Percentiles rank a stretch among this genome's conserved stretches.
phyloP scores from a whole-genome alignment of 176 grass and related monocot species.

The Bonia amplexicaulis region DNA sequence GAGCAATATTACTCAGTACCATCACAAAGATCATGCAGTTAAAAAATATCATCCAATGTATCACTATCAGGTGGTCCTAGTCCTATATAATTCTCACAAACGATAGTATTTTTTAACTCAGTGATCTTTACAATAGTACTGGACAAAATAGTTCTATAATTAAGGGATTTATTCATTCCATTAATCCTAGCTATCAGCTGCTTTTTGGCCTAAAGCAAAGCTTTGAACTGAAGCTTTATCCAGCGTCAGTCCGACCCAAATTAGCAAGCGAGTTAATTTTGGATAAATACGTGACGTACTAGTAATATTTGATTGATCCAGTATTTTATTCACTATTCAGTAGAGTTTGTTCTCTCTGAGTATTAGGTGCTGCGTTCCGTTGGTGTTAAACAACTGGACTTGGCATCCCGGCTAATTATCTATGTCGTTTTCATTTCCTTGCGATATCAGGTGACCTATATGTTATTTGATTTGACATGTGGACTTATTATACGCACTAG shows the following conservation, averaged over 20 bases:
- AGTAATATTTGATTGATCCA: not conserved
- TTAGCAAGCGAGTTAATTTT: not conserved
- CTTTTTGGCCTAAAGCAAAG: not conserved
- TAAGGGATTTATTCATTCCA: not conserved
- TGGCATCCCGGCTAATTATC: not conserved
- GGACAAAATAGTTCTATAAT: no score
- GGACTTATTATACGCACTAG: not conserved
- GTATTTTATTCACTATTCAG: not conserved
- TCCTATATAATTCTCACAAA: no score
- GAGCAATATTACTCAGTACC: no score
- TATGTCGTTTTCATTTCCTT: not conserved
- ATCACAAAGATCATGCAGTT: no score
- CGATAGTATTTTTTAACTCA: no score
- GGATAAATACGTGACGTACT: not conserved
- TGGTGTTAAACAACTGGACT: not conserved
- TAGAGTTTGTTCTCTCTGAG: not conserved
- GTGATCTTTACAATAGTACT: no score
- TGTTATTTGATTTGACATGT: not conserved
- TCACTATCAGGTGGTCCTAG: no score
- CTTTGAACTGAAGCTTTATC: not conserved
- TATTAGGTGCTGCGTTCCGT: not conserved
- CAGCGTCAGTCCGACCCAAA: not conserved
- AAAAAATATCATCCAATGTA: no score
- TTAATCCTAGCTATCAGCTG: not conserved
- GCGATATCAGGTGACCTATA: not conserved